These are phyloP conservation scores for Deuterostichococcus epilithicus DNA, from an alignment of 139 green algal species.

Conservation along the genomic window DNA sequence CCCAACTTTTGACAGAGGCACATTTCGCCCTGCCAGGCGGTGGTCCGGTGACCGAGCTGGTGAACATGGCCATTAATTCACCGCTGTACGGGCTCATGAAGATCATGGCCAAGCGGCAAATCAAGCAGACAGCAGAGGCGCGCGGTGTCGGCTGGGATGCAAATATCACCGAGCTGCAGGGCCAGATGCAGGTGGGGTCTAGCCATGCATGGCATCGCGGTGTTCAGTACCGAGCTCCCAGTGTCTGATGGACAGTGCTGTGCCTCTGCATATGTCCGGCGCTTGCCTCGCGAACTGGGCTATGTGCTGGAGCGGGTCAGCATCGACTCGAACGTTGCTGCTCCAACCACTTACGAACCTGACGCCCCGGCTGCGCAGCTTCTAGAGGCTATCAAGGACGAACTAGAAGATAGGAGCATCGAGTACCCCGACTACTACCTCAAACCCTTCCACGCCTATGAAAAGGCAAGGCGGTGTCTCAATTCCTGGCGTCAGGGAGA, in stretches of 20 bases:
- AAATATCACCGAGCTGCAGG: slow-evolving; percentile 24
- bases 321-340: neutral
- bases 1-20: neutral
- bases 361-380: too few species aligned
- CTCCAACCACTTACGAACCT: neutral
- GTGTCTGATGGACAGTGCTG: too few species aligned
- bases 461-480: slow-evolving; percentile 13
- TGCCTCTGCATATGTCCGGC: too few species aligned
- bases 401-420: slow-evolving; percentile 46
- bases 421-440: slow-evolving; percentile 72
- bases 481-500: too few species aligned
- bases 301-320: too few species aligned
- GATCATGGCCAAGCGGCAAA: slow-evolving; percentile 26
- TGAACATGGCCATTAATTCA: slow-evolving; percentile 57
- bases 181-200: slow-evolving; percentile 17
- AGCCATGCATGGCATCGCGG: too few species aligned
- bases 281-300: too few species aligned
- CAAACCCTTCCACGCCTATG: slow-evolving; percentile 75
- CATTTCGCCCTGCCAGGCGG: slow-evolving; percentile 36
- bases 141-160: slow-evolving; percentile 46
- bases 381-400: slow-evolving; percentile 36
- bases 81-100: slow-evolving; percentile 61
- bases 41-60: slow-evolving; percentile 35
- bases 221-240: too few species aligned
- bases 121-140: slow-evolving; percentile 52